Conservation (phyloP, 2,329 filamentous ascomycete genomes). For the Aspergillus pseudotamarii region DNA sequence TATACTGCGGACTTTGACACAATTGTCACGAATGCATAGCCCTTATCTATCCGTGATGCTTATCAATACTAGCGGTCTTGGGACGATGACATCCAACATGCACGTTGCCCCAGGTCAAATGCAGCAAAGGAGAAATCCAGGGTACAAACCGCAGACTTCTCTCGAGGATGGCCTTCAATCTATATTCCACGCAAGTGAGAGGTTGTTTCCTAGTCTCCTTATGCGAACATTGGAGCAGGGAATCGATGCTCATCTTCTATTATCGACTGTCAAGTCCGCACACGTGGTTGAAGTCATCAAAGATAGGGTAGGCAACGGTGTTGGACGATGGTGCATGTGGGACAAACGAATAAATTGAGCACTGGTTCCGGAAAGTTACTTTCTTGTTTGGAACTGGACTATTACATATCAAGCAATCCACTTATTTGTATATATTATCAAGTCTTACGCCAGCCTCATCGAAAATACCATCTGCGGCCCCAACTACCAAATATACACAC, state of each 20-base stretch:
- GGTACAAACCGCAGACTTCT: not conserved
- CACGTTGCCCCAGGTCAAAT: not conserved
- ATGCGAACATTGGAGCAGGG: constrained; percentile 42
- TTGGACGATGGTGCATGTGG: constrained; percentile 44
- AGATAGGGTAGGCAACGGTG: constrained; percentile 37
- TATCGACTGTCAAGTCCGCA: constrained; percentile 31
- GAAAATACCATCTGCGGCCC: constrained; percentile 8
- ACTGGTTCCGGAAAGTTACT: not conserved
- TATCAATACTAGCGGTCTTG: constrained; percentile 40
- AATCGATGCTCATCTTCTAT: constrained; percentile 42
- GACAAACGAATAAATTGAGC: not conserved
- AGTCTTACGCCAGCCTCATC: constrained; percentile 25
- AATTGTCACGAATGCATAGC: constrained; percentile 33
- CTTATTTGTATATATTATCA: constrained; percentile 1
- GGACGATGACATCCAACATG: constrained; percentile 10
- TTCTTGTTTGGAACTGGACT: not conserved
- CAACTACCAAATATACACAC: constrained; percentile 17
- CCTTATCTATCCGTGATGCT: constrained; percentile 37
- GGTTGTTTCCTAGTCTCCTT: constrained; percentile 33
- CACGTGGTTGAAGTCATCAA: constrained; percentile 44
- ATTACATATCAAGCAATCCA: not conserved
- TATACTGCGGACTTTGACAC: constrained; percentile 36
- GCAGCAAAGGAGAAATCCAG: not conserved
- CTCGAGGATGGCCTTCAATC: constrained; percentile 30
- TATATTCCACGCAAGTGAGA: constrained; percentile 25